Evolutionary conservation across 73 alveolate genomes (phyloP).

Genomic region (Uronychia setigera): DNA sequence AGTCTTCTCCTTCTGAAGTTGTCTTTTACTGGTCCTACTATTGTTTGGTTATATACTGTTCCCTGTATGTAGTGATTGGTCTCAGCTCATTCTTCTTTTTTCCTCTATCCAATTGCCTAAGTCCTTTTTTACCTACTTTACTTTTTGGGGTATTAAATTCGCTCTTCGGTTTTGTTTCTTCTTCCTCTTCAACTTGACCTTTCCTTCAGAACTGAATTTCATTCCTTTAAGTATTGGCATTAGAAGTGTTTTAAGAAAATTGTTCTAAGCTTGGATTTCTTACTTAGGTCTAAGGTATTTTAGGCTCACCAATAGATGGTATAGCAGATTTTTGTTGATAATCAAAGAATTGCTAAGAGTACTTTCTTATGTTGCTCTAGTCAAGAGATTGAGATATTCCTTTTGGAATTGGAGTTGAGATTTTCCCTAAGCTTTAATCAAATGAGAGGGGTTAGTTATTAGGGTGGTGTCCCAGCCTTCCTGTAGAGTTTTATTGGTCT

Average conservation of each 20-base stretch:
- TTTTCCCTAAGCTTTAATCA: too few species aligned
- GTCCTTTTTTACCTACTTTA: too few species aligned
- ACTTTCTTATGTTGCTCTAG: too few species aligned
- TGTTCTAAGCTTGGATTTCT: not conserved
- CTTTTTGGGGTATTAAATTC: not conserved
- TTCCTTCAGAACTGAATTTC: not conserved
- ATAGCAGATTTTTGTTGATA: not conserved
- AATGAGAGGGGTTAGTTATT: too few species aligned
- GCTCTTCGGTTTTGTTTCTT: not conserved
- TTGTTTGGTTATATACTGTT: too few species aligned
- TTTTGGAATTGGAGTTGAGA: too few species aligned
- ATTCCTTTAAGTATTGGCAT: not conserved
- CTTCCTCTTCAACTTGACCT: not conserved
- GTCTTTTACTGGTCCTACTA: not conserved
- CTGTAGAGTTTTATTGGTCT: not conserved
- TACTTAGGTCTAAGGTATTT: not conserved
- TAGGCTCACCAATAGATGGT: too few species aligned
- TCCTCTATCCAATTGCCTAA: not conserved
- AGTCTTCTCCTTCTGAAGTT: not conserved
- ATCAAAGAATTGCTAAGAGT: not conserved
- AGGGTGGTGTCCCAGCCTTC: not conserved
- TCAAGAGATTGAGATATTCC: too few species aligned
- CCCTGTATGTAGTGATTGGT: not conserved
- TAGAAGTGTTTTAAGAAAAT: not conserved
- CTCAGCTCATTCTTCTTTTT: not conserved